Conservation (phyloP, 345 rosid genomes). For the Lumnitzera racemosa region DNA sequence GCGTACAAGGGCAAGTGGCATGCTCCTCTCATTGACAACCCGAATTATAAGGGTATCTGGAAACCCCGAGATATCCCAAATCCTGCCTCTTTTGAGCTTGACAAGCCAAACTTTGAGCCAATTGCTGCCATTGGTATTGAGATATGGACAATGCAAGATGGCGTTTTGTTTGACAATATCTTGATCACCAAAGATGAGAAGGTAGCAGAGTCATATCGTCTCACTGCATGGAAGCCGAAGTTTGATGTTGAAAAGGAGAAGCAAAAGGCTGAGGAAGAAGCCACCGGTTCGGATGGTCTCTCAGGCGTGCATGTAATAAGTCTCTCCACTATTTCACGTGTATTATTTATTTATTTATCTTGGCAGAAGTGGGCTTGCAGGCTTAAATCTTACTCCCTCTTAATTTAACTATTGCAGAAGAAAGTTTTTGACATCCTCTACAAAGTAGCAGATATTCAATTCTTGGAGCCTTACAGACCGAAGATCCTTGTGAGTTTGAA, state of each 20-base stretch:
- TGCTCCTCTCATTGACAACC: slow-evolving; percentile 48
- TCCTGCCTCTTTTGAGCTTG: slow-evolving; percentile 42
- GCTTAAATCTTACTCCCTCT: neutral
- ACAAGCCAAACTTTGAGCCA: slow-evolving; percentile 42
- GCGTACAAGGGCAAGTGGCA: slow-evolving; percentile 53
- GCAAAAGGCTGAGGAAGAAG: slow-evolving; percentile 36
- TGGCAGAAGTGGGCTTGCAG: no score
- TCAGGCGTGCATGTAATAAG: slow-evolving; percentile 29
- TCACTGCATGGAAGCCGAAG: slow-evolving; percentile 41
- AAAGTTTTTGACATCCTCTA: slow-evolving; percentile 18
- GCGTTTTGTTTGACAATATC: slow-evolving; percentile 42
- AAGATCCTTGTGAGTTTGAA: slow-evolving; percentile 17
- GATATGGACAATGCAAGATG: slow-evolving; percentile 72
- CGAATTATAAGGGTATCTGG: slow-evolving; percentile 51
- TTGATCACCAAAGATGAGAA: slow-evolving; percentile 40
- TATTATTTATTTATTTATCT: no score
- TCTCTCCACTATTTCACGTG: no score
- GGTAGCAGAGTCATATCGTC: slow-evolving; percentile 28
- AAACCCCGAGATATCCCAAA: slow-evolving; percentile 44
- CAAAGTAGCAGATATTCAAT: slow-evolving; percentile 19
- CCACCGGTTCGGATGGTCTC: slow-evolving; percentile 23
- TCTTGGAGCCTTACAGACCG: slow-evolving; percentile 17
- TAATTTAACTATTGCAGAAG: slow-evolving; percentile 14
- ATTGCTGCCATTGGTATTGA: slow-evolving; percentile 54
- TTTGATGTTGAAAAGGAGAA: slow-evolving; percentile 40